Evolutionary conservation across 441 rosid species (phyloP).

Genomic region (Dalechampia spathulata): DNA sequence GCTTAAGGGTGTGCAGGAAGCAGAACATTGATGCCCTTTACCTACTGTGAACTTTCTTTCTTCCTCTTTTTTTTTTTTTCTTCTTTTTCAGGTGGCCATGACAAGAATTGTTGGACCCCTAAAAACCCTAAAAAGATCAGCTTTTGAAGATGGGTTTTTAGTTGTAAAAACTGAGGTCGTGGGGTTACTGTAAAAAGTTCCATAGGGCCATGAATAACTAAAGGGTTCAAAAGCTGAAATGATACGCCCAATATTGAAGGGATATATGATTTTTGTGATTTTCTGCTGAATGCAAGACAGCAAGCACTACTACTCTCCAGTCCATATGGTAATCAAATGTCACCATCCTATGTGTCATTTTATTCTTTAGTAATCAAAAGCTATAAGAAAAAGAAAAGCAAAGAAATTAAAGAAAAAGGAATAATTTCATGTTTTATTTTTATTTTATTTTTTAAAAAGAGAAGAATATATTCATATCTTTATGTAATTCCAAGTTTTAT

Average conservation of each 20-base stretch:
- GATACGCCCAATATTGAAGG: constrained; percentile 20
- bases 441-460: too few species aligned
- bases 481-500: neutral
- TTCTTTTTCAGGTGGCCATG: constrained; percentile 31
- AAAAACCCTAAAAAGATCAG: constrained; percentile 26
- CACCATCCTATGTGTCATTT: constrained; percentile 18
- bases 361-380: constrained; percentile 11
- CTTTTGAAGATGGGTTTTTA: constrained; percentile 27
- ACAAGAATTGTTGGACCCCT: constrained; percentile 42
- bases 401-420: neutral
- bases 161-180: constrained; percentile 28
- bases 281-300: constrained; percentile 45
- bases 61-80: neutral
- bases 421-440: too few species aligned
- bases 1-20: constrained; percentile 22
- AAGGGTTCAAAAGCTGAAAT: constrained; percentile 41
- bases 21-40: constrained; percentile 31
- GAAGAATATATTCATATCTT: too few species aligned
- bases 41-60: neutral
- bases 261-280: constrained; percentile 24
- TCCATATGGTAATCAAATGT: constrained; percentile 24
- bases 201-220: constrained; percentile 19
- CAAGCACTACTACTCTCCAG: constrained; percentile 19
- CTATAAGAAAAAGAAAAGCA: neutral
- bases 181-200: constrained; percentile 33